A percentile compares a stretch with the other conserved stretches of the same genome.
phyloP scores from a whole-genome alignment of 345 rosid species.

The Carallia brachiata region DNA sequence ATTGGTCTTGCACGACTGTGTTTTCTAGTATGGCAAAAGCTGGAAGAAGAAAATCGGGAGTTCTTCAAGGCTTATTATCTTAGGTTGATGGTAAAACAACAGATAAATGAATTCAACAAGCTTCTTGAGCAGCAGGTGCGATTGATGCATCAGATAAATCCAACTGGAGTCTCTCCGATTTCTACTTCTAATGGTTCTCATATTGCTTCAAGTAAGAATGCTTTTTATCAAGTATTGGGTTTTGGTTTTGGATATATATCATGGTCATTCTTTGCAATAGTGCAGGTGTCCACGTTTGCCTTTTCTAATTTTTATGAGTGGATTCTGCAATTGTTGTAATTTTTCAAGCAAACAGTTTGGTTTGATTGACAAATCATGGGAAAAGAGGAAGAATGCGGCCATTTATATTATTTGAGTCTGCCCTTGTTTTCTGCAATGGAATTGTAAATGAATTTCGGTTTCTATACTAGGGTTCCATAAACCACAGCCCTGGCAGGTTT shows the following conservation, averaged over 20 bases:
- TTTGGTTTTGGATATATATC: background rate
- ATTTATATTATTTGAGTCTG: too few relatives aligned
- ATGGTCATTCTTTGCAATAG: background rate
- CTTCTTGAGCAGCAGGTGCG: conserved; percentile 88
- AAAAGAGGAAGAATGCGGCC: too few relatives aligned
- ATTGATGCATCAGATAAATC: conserved; percentile 73
- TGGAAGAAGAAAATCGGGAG: conserved; percentile 92
- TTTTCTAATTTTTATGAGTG: background rate
- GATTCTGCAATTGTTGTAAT: background rate
- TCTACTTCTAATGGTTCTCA: conserved; percentile 77
- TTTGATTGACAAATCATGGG: too few relatives aligned
- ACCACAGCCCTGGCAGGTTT: too few relatives aligned
- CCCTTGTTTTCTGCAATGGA: too few relatives aligned
- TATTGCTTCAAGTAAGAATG: conserved; percentile 62
- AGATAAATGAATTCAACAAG: conserved; percentile 88
- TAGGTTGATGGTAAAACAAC: conserved; percentile 86
- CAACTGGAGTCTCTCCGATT: conserved; percentile 53
- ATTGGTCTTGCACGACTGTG: background rate
- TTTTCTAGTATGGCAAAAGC: conserved; percentile 95
- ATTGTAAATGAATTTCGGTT: too few relatives aligned
- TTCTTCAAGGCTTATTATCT: conserved; percentile 91
- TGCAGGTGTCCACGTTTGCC: background rate
- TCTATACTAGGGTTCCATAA: too few relatives aligned
- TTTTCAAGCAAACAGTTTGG: background rate
- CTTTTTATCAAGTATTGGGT: background rate